A percentile compares a stretch with the other conserved stretches of the same genome.
These are phyloP conservation scores for Nevesoporus exiguus DNA, from an alignment of 768 basidiomycete species.

Conservation along the genomic window DNA sequence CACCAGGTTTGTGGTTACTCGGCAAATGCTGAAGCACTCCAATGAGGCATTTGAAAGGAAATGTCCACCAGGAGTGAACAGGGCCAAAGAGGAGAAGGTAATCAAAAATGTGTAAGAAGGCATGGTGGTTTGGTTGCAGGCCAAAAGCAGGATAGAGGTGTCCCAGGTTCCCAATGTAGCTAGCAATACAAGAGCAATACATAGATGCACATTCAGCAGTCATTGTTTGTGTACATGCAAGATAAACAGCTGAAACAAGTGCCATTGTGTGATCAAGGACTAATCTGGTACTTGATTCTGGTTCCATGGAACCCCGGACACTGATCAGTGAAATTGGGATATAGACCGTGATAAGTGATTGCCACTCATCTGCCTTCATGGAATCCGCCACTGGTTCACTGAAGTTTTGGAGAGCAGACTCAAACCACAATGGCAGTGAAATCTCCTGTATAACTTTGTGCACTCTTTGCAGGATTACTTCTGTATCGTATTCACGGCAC, in stretches of 20 bases:
- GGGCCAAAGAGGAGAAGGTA: constrained; percentile 38
- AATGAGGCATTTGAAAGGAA: constrained; percentile 24
- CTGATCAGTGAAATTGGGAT: not conserved
- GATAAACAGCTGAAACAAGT: constrained; percentile 24
- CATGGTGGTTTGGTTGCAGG: constrained; percentile 30
- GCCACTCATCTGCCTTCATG: constrained; percentile 1
- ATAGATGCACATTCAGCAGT: not conserved
- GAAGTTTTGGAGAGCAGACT: not conserved
- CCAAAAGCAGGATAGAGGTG: constrained; percentile 11
- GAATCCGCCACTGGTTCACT: not conserved
- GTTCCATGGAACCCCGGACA: not conserved
- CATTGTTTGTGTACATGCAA: constrained; percentile 20
- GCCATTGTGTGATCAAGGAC: constrained; percentile 27
- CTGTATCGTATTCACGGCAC: not conserved
- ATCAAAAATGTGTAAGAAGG: constrained; percentile 30
- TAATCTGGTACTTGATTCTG: not conserved
- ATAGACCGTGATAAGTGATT: not conserved
- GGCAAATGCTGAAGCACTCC: constrained; percentile 20
- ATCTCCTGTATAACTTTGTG: not conserved
- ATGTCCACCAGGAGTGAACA: constrained; percentile 32
- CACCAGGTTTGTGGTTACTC: constrained; percentile 24
- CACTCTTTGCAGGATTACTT: not conserved
- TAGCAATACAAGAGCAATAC: constrained; percentile 17
- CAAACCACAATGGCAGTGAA: not conserved
- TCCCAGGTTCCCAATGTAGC: constrained; percentile 22